These are phyloP conservation scores for Cyberlindnera maclurae DNA, from an alignment of 805 yeast species.

Conservation along the genomic window DNA sequence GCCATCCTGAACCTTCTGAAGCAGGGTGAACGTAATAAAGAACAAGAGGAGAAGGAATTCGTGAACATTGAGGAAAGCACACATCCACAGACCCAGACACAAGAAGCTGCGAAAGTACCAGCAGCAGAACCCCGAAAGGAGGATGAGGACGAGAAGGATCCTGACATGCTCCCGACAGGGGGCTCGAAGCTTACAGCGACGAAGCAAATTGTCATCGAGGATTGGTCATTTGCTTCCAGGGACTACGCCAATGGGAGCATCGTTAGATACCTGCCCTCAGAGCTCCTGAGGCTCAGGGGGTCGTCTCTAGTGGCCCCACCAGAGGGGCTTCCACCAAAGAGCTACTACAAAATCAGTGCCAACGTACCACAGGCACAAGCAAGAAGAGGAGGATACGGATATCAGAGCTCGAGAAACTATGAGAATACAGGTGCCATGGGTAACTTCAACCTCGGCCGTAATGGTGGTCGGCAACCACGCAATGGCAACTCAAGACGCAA, in stretches of 20 bases:
- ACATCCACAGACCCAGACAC: constrained; percentile 2
- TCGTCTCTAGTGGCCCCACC: constrained; percentile 12
- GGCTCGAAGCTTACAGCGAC: constrained; percentile 4
- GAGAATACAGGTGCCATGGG: constrained; percentile 25
- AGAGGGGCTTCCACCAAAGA: constrained; percentile 18
- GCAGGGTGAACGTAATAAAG: constrained; percentile 21
- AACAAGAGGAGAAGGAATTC: constrained; percentile 15
- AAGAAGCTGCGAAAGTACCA: constrained; percentile 6
- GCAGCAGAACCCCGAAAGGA: constrained; percentile 3
- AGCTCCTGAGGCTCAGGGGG: constrained; percentile 12
- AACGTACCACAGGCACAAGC: constrained; percentile 6
- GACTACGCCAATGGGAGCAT: constrained; percentile 6
- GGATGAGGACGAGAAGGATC: not conserved
- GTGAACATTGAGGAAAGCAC: not conserved
- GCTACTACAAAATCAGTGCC: constrained; percentile 17
- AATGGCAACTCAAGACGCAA: constrained; percentile 12
- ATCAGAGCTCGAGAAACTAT: constrained; percentile 7
- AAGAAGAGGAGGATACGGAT: constrained; percentile 7
- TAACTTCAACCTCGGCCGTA: constrained; percentile 20
- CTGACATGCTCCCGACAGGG: constrained; percentile 1
- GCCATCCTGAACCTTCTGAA: constrained; percentile 20
- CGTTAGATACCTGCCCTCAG: constrained; percentile 19
- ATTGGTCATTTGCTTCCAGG: constrained; percentile 11
- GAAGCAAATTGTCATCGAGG: constrained; percentile 15
- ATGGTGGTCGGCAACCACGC: constrained; percentile 1